phyloP scores from a whole-genome alignment of 257 asterid species.

The Phtheirospermum japonicum region DNA sequence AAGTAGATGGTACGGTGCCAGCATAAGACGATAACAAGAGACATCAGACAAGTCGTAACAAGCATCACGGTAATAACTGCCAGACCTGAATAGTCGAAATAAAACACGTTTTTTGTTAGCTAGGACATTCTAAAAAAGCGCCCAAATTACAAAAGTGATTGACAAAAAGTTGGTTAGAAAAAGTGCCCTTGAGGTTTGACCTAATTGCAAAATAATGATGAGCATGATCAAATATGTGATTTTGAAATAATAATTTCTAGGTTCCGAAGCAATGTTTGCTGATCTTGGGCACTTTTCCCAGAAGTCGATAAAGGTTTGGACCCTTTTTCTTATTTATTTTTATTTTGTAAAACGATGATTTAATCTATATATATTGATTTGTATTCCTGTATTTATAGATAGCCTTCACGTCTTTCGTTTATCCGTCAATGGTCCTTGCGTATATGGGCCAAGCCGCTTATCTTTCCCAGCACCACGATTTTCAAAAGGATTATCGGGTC shows the following conservation, averaged over 20 bases:
- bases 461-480: slow-evolving; percentile 64
- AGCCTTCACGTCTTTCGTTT: slow-evolving; percentile 73
- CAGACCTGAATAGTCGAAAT: slow-evolving; percentile 44
- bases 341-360: not conserved
- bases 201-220: too few species aligned
- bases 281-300: slow-evolving; percentile 93
- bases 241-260: slow-evolving; percentile 37
- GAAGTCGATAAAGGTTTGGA: slow-evolving; percentile 70
- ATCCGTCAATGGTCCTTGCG: slow-evolving; percentile 81
- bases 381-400: slow-evolving; percentile 38
- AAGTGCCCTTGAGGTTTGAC: too few species aligned
- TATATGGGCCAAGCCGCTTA: slow-evolving; percentile 98
- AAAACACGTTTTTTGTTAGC: not conserved
- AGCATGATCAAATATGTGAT: not conserved
- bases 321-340: too few species aligned
- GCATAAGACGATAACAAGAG: slow-evolving; percentile 81
- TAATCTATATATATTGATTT: not conserved
- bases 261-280: slow-evolving; percentile 99
- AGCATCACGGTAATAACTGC: slow-evolving; percentile 91
- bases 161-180: too few species aligned
- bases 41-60: slow-evolving; percentile 90
- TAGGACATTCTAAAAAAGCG: too few species aligned
- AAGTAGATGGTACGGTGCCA: slow-evolving; percentile 60
- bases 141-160: too few species aligned
- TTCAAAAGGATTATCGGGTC: slow-evolving; percentile 38